A percentile compares a stretch with the other conserved stretches of the same genome.
Evolutionary conservation across 768 basidiomycete genomes (phyloP).

Genomic region (Trametes coccinea): DNA sequence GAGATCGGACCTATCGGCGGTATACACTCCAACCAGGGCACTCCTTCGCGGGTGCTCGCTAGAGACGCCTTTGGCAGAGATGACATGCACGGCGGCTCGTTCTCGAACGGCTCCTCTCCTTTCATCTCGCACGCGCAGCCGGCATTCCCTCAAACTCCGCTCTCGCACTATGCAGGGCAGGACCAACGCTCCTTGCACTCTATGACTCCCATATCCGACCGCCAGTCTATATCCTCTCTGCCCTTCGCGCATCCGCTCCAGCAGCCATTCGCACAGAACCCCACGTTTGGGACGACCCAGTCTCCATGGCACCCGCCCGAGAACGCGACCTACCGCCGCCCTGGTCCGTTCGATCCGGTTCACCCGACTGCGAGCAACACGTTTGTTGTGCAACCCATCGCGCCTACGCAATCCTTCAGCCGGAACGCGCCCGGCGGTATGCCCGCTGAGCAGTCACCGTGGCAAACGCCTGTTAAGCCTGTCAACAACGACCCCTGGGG

Average conservation of each 20-base stretch:
- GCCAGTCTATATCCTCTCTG: conserved; percentile 16
- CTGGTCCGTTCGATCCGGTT: conserved; percentile 45
- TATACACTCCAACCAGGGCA: conserved; percentile 18
- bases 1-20: conserved; percentile 22
- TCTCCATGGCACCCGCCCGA: conserved; percentile 27
- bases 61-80: conserved; percentile 25
- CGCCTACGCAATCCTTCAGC: conserved; percentile 23
- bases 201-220: conserved; percentile 27
- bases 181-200: conserved; percentile 27
- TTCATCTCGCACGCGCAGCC: conserved; percentile 21
- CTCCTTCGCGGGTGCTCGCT: conserved; percentile 21
- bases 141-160: conserved; percentile 23
- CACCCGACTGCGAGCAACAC: conserved; percentile 46
- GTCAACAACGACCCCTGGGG: conserved; percentile 50
- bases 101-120: conserved; percentile 21
- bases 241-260: conserved; percentile 21
- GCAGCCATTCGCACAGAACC: conserved; percentile 22
- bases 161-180: conserved; percentile 18
- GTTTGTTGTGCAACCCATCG: conserved; percentile 24
- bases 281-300: conserved; percentile 11
- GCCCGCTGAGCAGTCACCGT: conserved; percentile 51
- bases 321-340: conserved; percentile 28
- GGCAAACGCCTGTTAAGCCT: conserved; percentile 50
- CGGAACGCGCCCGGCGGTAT: conserved; percentile 14
- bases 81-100: conserved; percentile 19